These are phyloP conservation scores for Talaromyces liani DNA, from an alignment of 495 filamentous ascomycete genomes.

Conservation along the genomic window DNA sequence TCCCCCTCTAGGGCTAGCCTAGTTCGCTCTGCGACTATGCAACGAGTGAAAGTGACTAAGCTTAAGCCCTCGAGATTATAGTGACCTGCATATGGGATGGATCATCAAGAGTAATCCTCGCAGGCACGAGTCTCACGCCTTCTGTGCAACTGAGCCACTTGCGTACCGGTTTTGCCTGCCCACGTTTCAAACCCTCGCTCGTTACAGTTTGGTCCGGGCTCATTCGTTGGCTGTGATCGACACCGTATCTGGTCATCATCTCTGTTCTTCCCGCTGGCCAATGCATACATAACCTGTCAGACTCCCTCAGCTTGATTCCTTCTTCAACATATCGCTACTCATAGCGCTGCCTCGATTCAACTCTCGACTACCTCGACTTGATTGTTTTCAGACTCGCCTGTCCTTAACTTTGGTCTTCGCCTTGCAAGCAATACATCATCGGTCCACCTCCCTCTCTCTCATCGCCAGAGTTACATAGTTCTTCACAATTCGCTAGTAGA, in stretches of 20 bases:
- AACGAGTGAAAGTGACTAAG: background rate
- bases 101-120: slow-evolving; percentile 8
- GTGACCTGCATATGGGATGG: slow-evolving; percentile 5
- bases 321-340: background rate
- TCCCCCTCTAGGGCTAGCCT: background rate
- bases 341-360: background rate
- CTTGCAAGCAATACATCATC: background rate
- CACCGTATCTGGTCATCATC: slow-evolving; percentile 4
- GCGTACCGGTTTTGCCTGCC: slow-evolving; percentile 5
- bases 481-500: background rate
- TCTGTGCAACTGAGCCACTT: slow-evolving; percentile 5
- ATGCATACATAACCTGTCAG: slow-evolving; percentile 6
- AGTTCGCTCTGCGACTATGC: background rate
- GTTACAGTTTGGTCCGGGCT: slow-evolving; percentile 3
- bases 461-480: background rate
- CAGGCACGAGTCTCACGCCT: background rate
- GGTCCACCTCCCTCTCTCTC: background rate
- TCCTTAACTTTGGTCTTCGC: background rate
- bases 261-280: background rate
- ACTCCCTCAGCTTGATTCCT: background rate
- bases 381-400: background rate
- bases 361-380: background rate
- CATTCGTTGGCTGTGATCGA: slow-evolving; percentile 6
- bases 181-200: slow-evolving; percentile 9
- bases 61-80: background rate